Percentiles rank a stretch among this genome's conserved stretches.
Conservation (phyloP, 2,329 filamentous ascomycete genomes). For the Pseudogymnoascus sp. region DNA sequence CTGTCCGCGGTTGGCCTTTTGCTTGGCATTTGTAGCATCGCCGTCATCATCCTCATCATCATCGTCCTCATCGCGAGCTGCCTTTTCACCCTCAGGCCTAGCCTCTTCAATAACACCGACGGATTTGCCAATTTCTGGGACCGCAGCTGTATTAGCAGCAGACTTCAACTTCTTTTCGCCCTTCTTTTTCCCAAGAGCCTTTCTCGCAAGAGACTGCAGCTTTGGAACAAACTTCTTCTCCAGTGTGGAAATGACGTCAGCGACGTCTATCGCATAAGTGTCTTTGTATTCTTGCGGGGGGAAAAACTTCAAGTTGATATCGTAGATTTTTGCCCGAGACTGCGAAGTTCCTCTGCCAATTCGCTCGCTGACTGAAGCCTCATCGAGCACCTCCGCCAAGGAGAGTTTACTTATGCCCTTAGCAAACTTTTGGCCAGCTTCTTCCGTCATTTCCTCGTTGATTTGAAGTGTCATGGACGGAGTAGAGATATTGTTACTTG, state of each 20-base stretch:
- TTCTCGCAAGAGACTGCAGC: slow-evolving; percentile 61
- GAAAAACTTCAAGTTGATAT: slow-evolving; percentile 76
- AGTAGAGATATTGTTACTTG: slow-evolving; percentile 79
- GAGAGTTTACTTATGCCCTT: slow-evolving; percentile 86
- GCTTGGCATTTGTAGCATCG: slow-evolving; percentile 67
- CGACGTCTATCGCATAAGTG: slow-evolving; percentile 73
- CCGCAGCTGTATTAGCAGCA: slow-evolving; percentile 53
- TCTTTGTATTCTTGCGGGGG: slow-evolving; percentile 71
- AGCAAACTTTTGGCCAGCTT: slow-evolving; percentile 69
- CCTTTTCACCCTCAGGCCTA: slow-evolving; percentile 32
- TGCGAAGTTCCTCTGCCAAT: slow-evolving; percentile 63
- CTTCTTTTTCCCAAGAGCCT: slow-evolving; percentile 78
- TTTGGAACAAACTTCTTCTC: slow-evolving; percentile 69
- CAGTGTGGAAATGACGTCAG: slow-evolving; percentile 72
- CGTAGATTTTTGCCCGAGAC: slow-evolving; percentile 72
- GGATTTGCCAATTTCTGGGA: slow-evolving; percentile 66
- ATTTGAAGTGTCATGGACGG: slow-evolving; percentile 81
- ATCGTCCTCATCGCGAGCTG: slow-evolving; percentile 45
- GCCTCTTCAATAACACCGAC: slow-evolving; percentile 47
- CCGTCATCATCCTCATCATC: slow-evolving; percentile 71
- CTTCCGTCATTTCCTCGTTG: slow-evolving; percentile 59
- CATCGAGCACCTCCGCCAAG: slow-evolving; percentile 75
- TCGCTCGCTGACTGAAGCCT: slow-evolving; percentile 69
- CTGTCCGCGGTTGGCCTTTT: slow-evolving; percentile 66
- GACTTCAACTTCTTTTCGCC: slow-evolving; percentile 46